Base-by-base conservation (phyloP, 1,284 basidiomycete genomes). In the Puccinia hordei region DNA sequence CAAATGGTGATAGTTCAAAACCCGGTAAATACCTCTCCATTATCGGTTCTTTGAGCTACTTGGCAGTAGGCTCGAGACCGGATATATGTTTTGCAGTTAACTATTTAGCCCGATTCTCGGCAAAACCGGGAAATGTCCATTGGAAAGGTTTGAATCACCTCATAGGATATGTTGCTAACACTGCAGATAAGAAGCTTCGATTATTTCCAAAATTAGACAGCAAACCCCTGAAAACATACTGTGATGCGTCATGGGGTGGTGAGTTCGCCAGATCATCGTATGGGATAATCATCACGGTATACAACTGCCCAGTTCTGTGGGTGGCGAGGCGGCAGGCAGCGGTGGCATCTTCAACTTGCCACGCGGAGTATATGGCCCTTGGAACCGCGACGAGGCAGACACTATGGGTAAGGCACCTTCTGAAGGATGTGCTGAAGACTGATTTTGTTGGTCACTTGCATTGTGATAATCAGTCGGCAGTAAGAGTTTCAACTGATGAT, bases 61-160 rank as follows among this genome's bases (percentile, higher is more conserved):
- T 74, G 30, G 51, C 53, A 15, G 24, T 61, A 8, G 66, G 66
- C 12, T 5, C 71, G 4, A n/a, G 51, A 24, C 71, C 71, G 10
- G 71, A 73, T n/a, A 57, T 73, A 1, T n/a, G 44, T 19, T 73
- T 53, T 73, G 46, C 71, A 33, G 71, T 73, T 2, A 73, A 73
- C n/a, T 55, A 33, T 19, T 57, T 73, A 30, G 46, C 33, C 1
- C 51, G 17, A 1, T 73, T 73, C 22, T 30, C 49, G 3, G 53
- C n/a, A 12, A n/a, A 53, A 24, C 71, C 71, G 17, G 9, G 13
- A 13, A 55, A 38, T 51, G 57, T 30, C 57, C 30, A 27, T 27
- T 57, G 22, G 24, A 57, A n/a, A n/a, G n/a, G n/a, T n/a, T n/a
- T n/a, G n/a, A n/a, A n/a, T n/a, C n/a, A n/a, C n/a, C n/a, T n/a